Percentiles rank a stretch among this genome's conserved stretches.
Conservation (phyloP, 768 basidiomycete species). For the Chlorophyllum brunneum region DNA sequence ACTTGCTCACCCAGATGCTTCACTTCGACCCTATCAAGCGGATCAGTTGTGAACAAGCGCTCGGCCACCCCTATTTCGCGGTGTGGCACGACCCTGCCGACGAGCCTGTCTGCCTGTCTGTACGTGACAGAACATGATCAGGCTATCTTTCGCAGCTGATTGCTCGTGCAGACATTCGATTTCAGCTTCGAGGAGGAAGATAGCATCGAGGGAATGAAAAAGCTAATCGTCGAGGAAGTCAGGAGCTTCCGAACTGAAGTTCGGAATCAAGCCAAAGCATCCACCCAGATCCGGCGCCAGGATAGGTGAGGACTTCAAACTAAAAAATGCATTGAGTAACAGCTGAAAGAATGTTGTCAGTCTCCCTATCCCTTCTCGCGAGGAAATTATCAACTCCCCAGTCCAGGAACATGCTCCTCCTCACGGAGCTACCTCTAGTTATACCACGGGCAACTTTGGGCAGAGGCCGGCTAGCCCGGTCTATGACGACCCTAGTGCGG, state of each 20-base stretch:
- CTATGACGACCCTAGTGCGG: slow-evolving; percentile 82
- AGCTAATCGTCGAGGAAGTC: slow-evolving; percentile 91
- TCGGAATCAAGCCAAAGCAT: slow-evolving; percentile 71
- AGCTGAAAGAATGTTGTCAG: slow-evolving; percentile 29
- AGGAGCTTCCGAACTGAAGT: slow-evolving; percentile 87
- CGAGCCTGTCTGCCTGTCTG: slow-evolving; percentile 81
- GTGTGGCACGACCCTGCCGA: slow-evolving; percentile 99
- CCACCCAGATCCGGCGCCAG: slow-evolving; percentile 71
- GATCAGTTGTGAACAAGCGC: slow-evolving; percentile 92
- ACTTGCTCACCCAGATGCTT: slow-evolving; percentile 86
- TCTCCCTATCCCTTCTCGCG: slow-evolving; percentile 75
- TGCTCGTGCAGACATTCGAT: slow-evolving; percentile 71
- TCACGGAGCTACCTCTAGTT: slow-evolving; percentile 68
- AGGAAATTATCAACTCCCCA: slow-evolving; percentile 78
- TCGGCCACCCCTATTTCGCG: slow-evolving; percentile 90
- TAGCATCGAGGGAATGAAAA: slow-evolving; percentile 95
- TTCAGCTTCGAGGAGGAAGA: slow-evolving; percentile 97
- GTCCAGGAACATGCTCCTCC: slow-evolving; percentile 58
- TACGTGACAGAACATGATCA: slow-evolving; percentile 28
- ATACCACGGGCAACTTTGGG: slow-evolving; percentile 39
- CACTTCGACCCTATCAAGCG: slow-evolving; percentile 96
- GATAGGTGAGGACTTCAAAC: slow-evolving; percentile 52
- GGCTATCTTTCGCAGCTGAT: not conserved
- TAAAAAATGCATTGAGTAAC: not conserved
- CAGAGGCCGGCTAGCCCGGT: slow-evolving; percentile 61